phyloP scores from a whole-genome alignment of 768 basidiomycete species.

The Tulasnella sp. region DNA sequence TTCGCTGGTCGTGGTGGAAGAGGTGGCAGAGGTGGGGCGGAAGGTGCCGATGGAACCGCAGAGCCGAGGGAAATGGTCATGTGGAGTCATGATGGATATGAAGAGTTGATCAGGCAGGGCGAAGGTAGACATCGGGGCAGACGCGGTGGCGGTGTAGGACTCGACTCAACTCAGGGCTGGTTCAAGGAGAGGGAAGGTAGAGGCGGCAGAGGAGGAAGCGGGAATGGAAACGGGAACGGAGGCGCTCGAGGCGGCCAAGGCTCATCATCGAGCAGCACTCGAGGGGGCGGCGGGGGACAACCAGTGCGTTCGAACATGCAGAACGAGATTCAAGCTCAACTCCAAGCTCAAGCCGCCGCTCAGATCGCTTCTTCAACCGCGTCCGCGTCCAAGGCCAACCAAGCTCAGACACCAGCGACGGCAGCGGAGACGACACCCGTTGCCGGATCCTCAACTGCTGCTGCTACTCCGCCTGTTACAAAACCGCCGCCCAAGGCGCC shows the following conservation, averaged over 20 bases:
- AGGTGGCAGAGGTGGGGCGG: not conserved
- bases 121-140: not conserved
- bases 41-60: not conserved
- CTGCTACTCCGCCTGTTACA: too few species aligned
- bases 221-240: not conserved
- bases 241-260: not conserved
- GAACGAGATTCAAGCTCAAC: not conserved
- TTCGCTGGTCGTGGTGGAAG: conserved; percentile 2
- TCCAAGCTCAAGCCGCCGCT: conserved; percentile 10
- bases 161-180: not conserved
- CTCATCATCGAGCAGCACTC: not conserved
- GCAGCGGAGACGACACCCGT: not conserved
- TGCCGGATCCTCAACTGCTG: not conserved
- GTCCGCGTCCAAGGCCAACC: too few species aligned
- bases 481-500: not conserved
- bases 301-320: not conserved
- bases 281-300: not conserved
- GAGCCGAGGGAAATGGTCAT: not conserved
- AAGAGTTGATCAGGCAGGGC: conserved; percentile 9
- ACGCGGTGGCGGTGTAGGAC: not conserved
- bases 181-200: too few species aligned
- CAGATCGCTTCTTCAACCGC: not conserved
- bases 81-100: conserved; percentile 12
- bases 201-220: not conserved
- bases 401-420: too few species aligned